These are phyloP conservation scores for Thuidium tamariscinum DNA, from an alignment of 225 moss, liverwort and hornwort species.

Conservation along the genomic window DNA sequence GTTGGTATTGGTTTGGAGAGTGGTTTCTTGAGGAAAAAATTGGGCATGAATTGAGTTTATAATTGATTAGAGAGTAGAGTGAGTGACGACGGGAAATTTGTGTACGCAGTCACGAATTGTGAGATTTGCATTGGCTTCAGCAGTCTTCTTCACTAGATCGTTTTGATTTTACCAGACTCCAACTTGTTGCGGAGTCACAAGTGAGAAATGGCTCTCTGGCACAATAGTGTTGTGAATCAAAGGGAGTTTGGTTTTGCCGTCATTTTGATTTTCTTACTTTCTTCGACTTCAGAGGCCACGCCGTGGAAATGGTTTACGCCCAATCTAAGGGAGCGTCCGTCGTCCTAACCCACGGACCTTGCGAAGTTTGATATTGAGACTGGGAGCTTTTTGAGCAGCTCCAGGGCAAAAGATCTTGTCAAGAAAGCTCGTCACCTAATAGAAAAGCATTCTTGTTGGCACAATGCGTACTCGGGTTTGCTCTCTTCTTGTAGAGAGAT, in stretches of 20 bases:
- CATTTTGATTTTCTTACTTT: slow-evolving; percentile 8
- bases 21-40: neutral
- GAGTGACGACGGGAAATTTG: neutral
- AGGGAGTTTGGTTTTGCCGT: neutral
- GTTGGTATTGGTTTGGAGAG: neutral
- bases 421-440: slow-evolving; percentile 48
- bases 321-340: slow-evolving; percentile 1
- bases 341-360: slow-evolving; percentile 23
- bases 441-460: slow-evolving; percentile 78
- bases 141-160: too few relatives aligned
- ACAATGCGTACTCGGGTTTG: slow-evolving; percentile 56
- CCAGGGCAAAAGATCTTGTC: slow-evolving; percentile 42
- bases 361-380: slow-evolving; percentile 51
- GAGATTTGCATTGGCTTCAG: too few relatives aligned
- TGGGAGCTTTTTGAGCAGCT: slow-evolving; percentile 27
- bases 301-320: slow-evolving; percentile 39
- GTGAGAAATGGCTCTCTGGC: neutral
- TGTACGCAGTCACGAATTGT: too few relatives aligned
- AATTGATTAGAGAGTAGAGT: neutral
- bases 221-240: neutral
- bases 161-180: too few relatives aligned
- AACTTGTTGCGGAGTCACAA: neutral
- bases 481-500: slow-evolving; percentile 65
- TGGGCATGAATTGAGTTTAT: neutral
- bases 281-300: slow-evolving; percentile 21